phyloP scores from a whole-genome alignment of 106 monocot species.

The Narthecium ossifragum region DNA sequence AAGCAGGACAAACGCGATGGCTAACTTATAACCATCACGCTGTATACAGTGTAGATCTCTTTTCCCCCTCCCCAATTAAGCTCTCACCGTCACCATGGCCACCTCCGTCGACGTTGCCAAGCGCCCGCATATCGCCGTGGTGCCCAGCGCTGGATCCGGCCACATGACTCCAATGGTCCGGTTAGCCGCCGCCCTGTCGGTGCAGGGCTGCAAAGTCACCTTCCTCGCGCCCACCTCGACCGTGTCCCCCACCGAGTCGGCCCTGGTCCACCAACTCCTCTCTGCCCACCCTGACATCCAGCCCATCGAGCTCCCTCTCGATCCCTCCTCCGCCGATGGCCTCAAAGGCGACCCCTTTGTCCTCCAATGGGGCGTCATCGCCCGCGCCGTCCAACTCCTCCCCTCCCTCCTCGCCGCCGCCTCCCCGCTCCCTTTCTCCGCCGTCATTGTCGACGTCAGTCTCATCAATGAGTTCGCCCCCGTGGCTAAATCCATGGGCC shows the following conservation, averaged over 20 bases:
- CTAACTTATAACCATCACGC: too few relatives aligned
- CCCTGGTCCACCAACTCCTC: constrained; percentile 5
- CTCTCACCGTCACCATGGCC: too few relatives aligned
- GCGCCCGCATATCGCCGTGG: constrained; percentile 26
- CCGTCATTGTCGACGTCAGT: constrained; percentile 30
- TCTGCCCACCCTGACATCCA: not conserved
- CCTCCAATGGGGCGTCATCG: not conserved
- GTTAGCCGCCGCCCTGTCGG: not conserved
- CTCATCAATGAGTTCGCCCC: constrained; percentile 24
- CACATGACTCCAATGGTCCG: not conserved
- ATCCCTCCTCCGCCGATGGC: not conserved
- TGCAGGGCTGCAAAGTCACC: constrained; percentile 5
- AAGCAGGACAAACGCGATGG: too few relatives aligned
- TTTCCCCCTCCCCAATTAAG: too few relatives aligned
- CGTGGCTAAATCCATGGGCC: not conserved
- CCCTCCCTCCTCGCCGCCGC: constrained; percentile 13
- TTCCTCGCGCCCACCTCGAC: constrained; percentile 28
- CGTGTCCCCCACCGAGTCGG: constrained; percentile 43
- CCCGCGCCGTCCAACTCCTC: constrained; percentile 15
- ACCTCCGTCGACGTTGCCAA: not conserved
- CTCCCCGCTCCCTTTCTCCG: constrained; percentile 13
- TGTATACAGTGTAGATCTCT: too few relatives aligned
- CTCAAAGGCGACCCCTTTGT: not conserved
- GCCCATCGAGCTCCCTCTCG: not conserved
- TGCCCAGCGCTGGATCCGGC: constrained; percentile 40